A percentile compares a stretch with the other conserved stretches of the same genome.
phyloP scores from a whole-genome alignment of 1,284 basidiomycete species.

The Marasmius sp. region DNA sequence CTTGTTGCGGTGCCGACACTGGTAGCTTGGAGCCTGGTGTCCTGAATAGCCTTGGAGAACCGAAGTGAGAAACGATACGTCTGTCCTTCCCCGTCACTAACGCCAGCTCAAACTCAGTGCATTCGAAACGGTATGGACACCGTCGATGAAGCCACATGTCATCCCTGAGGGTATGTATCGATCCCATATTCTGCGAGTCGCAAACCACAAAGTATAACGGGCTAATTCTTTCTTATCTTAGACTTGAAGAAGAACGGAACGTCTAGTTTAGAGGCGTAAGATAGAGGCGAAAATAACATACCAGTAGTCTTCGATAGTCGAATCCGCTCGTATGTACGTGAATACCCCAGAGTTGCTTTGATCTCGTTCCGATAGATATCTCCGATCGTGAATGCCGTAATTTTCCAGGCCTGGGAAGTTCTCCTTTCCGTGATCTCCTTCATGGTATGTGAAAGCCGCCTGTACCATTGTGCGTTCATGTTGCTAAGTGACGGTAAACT shows the following conservation, averaged over 20 bases:
- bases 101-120: slow-evolving; percentile 26
- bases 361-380: too few relatives aligned
- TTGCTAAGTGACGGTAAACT: too few relatives aligned
- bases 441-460: too few relatives aligned
- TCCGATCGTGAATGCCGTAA: too few relatives aligned
- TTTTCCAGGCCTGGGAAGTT: too few relatives aligned
- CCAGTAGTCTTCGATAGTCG: too few relatives aligned
- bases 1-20: slow-evolving; percentile 45
- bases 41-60: slow-evolving; percentile 33
- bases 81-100: background rate
- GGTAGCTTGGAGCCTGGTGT: slow-evolving; percentile 44
- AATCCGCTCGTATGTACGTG: too few relatives aligned
- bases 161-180: slow-evolving; percentile 28
- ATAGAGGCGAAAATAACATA: too few relatives aligned
- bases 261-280: slow-evolving; percentile 2
- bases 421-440: too few relatives aligned
- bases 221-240: background rate
- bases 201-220: background rate
- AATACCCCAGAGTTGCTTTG: too few relatives aligned
- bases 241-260: slow-evolving; percentile 10
- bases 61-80: slow-evolving; percentile 25
- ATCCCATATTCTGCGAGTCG: background rate
- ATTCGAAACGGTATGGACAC: slow-evolving; percentile 43
- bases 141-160: slow-evolving; percentile 40
- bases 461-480: too few relatives aligned